phyloP scores from a whole-genome alignment of 225 moss, liverwort and hornwort genomes.

The Polytrichum commune region DNA sequence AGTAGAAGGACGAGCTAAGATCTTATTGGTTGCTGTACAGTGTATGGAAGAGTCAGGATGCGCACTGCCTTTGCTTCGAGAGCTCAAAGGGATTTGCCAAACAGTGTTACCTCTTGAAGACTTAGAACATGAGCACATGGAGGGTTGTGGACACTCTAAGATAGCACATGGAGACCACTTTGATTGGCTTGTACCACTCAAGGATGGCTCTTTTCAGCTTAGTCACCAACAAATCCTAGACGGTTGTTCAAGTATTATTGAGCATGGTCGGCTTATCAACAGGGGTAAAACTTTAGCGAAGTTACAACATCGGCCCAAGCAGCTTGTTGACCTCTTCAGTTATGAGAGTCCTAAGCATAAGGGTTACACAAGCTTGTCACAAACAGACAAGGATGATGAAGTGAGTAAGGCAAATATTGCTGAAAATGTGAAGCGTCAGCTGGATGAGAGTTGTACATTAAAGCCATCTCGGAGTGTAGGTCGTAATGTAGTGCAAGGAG shows the following conservation, averaged over 20 bases:
- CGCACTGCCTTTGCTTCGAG: slow-evolving; percentile 71
- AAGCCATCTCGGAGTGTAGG: slow-evolving; percentile 50
- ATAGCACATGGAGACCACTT: slow-evolving; percentile 88
- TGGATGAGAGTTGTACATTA: slow-evolving; percentile 36
- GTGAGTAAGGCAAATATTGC: slow-evolving; percentile 10
- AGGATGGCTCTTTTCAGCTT: slow-evolving; percentile 80
- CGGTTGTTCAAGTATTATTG: slow-evolving; percentile 65
- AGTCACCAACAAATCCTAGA: slow-evolving; percentile 69
- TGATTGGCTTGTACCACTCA: slow-evolving; percentile 84
- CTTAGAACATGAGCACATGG: slow-evolving; percentile 73
- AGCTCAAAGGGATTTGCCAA: slow-evolving; percentile 60
- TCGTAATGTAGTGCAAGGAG: slow-evolving; percentile 50
- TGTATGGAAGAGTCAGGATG: slow-evolving; percentile 88
- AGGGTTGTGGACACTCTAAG: slow-evolving; percentile 84
- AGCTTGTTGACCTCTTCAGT: slow-evolving; percentile 71
- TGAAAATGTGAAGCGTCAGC: slow-evolving; percentile 27
- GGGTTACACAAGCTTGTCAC: slow-evolving; percentile 59
- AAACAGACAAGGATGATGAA: slow-evolving; percentile 32
- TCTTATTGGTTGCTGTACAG: slow-evolving; percentile 40
- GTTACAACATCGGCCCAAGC: slow-evolving; percentile 58
- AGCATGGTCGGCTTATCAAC: slow-evolving; percentile 87
- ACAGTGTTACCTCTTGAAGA: slow-evolving; percentile 41
- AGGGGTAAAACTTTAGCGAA: slow-evolving; percentile 81
- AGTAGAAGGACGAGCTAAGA: slow-evolving; percentile 6
- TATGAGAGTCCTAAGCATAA: slow-evolving; percentile 69